Percentiles rank a stretch among this genome's conserved stretches.
phyloP scores from a whole-genome alignment of 768 basidiomycete genomes.

The Termitomyces sp. region DNA sequence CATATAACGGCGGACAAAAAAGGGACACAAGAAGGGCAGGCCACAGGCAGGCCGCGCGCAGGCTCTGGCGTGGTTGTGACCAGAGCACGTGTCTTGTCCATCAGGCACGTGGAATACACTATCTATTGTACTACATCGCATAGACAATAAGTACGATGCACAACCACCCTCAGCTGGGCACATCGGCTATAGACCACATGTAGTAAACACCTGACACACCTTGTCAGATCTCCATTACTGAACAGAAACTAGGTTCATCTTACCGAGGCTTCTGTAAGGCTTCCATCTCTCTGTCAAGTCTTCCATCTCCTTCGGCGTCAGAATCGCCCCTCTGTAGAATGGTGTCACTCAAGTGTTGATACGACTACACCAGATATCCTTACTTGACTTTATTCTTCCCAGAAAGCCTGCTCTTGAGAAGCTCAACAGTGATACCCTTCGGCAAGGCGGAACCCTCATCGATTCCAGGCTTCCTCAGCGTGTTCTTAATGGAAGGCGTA shows the following conservation, averaged over 20 bases:
- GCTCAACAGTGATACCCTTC: slow-evolving; percentile 50
- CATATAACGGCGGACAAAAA: slow-evolving; percentile 11
- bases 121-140: slow-evolving; percentile 3
- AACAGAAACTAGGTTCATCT: slow-evolving; percentile 15
- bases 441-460: slow-evolving; percentile 39
- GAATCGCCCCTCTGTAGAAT: slow-evolving; percentile 55
- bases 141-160: background rate
- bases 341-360: slow-evolving; percentile 9
- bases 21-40: slow-evolving; percentile 12
- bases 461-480: slow-evolving; percentile 34
- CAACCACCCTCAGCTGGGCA: slow-evolving; percentile 1
- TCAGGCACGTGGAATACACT: slow-evolving; percentile 3
- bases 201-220: slow-evolving; percentile 63
- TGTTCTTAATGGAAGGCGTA: slow-evolving; percentile 65
- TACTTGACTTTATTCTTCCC: slow-evolving; percentile 76
- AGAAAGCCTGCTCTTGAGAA: slow-evolving; percentile 56
- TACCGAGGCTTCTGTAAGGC: slow-evolving; percentile 81
- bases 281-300: slow-evolving; percentile 71
- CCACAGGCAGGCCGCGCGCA: slow-evolving; percentile 9
- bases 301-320: slow-evolving; percentile 83
- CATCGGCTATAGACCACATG: slow-evolving; percentile 79
- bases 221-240: background rate
- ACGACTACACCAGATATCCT: slow-evolving; percentile 17
- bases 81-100: background rate
- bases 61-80: slow-evolving; percentile 12